A percentile compares a stretch with the other conserved stretches of the same genome.
Evolutionary conservation across 768 basidiomycete species (phyloP).

Genomic region (Wakefieldia striispora): DNA sequence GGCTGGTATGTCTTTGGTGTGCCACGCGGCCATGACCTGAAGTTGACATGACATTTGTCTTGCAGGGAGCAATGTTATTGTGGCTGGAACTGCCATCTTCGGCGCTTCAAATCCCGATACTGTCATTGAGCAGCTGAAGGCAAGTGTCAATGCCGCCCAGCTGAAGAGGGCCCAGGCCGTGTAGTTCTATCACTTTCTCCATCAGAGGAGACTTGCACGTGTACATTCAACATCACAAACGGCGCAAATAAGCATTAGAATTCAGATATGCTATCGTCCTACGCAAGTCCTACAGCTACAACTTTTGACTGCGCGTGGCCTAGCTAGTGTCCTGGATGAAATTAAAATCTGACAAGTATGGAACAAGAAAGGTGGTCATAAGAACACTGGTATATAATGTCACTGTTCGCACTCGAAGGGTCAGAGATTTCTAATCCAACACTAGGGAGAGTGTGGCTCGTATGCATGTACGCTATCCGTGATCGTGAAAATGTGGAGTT

Average conservation of each 20-base stretch:
- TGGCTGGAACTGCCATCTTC: conserved; percentile 96
- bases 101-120: conserved; percentile 71
- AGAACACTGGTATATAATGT: conserved; percentile 30
- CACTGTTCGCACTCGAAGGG: conserved; percentile 25
- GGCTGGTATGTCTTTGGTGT: conserved; percentile 56
- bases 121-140: conserved; percentile 73
- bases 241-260: conserved; percentile 22
- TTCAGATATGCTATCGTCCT: conserved; percentile 25
- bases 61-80: conserved; percentile 94
- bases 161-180: conserved; percentile 34
- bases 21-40: neutral
- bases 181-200: conserved; percentile 1
- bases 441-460: conserved; percentile 27
- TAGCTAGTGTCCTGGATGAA: conserved; percentile 19
- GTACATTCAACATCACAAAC: too few relatives aligned
- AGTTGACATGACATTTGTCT: conserved; percentile 3
- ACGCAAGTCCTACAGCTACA: conserved; percentile 13
- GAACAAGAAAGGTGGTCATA: conserved; percentile 26
- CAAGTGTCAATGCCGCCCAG: conserved; percentile 67
- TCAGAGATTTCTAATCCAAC: conserved; percentile 31
- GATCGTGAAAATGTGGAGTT: conserved; percentile 19
- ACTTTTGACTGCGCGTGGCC: conserved; percentile 9
- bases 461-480: conserved; percentile 28
- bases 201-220: neutral
- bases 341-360: conserved; percentile 20